Conservation (phyloP, 225 moss, liverwort and hornwort species). For the Sphagnum tenellum region DNA sequence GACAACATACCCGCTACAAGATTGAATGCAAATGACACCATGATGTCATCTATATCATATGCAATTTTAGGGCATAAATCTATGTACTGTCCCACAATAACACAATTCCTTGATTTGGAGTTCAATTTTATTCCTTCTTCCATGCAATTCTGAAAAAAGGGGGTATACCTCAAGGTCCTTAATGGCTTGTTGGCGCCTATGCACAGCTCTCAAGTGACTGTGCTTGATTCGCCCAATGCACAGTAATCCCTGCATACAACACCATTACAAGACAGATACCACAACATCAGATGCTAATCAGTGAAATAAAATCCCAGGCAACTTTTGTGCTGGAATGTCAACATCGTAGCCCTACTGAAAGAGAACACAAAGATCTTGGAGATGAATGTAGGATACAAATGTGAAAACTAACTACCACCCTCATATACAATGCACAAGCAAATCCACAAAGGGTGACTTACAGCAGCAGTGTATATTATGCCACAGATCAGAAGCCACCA, state of each 20-base stretch:
- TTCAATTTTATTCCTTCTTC: too few relatives aligned
- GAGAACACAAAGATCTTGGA: not conserved
- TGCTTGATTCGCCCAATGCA: constrained; percentile 46
- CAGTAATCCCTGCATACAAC: constrained; percentile 30
- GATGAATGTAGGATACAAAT: too few relatives aligned
- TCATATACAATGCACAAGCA: not conserved
- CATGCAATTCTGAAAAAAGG: too few relatives aligned
- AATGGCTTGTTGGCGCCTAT: constrained; percentile 49
- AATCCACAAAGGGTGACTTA: constrained; percentile 15
- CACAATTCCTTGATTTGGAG: too few relatives aligned
- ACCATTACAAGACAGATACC: not conserved
- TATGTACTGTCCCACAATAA: too few relatives aligned
- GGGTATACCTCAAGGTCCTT: constrained; percentile 51
- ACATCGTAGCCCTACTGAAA: not conserved
- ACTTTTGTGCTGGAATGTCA: not conserved
- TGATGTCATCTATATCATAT: not conserved
- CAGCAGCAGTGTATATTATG: constrained; percentile 54
- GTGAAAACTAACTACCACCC: too few relatives aligned
- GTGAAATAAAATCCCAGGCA: not conserved
- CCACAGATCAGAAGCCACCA: constrained; percentile 76
- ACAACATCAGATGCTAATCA: too few relatives aligned
- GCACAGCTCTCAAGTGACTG: constrained; percentile 20
- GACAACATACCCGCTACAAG: not conserved
- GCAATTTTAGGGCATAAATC: too few relatives aligned
- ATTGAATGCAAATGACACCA: constrained; percentile 8